Evolutionary conservation across 2,329 filamentous ascomycete species (phyloP).

Genomic region (Epichloe typhina): DNA sequence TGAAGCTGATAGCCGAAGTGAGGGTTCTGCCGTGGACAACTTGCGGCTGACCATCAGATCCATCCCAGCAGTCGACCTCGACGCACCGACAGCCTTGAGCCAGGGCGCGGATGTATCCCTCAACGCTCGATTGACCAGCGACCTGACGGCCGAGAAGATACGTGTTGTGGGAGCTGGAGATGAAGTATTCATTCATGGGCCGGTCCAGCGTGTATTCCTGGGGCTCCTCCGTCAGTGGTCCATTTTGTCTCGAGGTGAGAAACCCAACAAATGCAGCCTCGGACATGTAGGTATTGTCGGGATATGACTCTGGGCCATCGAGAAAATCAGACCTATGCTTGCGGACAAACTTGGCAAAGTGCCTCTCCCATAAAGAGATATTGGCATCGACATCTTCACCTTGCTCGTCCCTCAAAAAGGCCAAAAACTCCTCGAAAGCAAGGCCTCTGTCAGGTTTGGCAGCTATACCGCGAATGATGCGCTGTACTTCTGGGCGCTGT

Average conservation of each 20-base stretch:
- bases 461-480: conserved; percentile 54
- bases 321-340: conserved; percentile 37
- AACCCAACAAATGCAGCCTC: conserved; percentile 68
- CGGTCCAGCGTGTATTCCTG: conserved; percentile 55
- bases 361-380: conserved; percentile 50
- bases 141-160: conserved; percentile 89
- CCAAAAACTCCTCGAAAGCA: conserved; percentile 58
- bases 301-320: conserved; percentile 28
- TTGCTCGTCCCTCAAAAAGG: conserved; percentile 63
- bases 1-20: conserved; percentile 79
- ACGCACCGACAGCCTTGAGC: conserved; percentile 86
- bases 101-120: conserved; percentile 85
- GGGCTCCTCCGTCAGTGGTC: conserved; percentile 48
- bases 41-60: conserved; percentile 70
- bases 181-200: conserved; percentile 92
- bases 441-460: conserved; percentile 50
- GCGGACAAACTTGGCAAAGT: conserved; percentile 59
- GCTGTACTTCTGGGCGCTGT: conserved; percentile 65
- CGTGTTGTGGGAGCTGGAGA: conserved; percentile 97
- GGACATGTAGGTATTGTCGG: conserved; percentile 48
- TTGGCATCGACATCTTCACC: conserved; percentile 61
- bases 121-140: conserved; percentile 78
- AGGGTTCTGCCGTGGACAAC: conserved; percentile 86
- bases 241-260: conserved; percentile 61
- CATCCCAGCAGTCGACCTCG: conserved; percentile 98